Conservation (phyloP, 148 eudicot species). For the Bassia scoparia region DNA sequence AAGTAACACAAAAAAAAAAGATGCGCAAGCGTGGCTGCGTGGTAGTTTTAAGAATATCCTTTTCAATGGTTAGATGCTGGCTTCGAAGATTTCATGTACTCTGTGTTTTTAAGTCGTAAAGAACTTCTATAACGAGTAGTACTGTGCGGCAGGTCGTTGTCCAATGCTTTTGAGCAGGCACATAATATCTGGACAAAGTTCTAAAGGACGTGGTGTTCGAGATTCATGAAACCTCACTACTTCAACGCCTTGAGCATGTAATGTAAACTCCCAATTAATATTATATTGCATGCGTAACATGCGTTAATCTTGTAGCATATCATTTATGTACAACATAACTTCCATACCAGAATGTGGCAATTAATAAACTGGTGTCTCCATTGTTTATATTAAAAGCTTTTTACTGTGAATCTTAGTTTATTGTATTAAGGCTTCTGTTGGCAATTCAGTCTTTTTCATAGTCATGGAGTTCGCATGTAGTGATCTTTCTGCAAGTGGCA, state of each 20-base stretch:
- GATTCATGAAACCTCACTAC: conserved; percentile 94
- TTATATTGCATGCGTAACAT: no score
- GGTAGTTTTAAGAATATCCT: background rate
- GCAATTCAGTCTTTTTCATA: no score
- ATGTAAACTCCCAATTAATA: background rate
- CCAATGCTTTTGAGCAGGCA: conserved; percentile 92
- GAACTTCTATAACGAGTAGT: background rate
- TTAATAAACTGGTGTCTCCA: background rate
- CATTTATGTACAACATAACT: no score
- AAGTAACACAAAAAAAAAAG: no score
- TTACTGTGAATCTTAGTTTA: no score
- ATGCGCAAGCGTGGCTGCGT: background rate
- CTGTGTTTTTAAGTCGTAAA: background rate
- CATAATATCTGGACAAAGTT: conserved; percentile 87
- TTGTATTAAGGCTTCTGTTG: no score
- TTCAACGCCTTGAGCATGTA: conserved; percentile 94
- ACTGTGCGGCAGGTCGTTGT: conserved; percentile 64
- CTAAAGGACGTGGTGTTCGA: conserved; percentile 90
- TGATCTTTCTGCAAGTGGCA: no score
- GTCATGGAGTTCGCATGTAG: no score
- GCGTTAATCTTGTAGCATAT: no score
- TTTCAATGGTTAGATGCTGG: background rate
- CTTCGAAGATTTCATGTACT: background rate
- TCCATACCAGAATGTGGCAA: background rate
- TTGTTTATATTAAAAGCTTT: background rate